These are phyloP conservation scores for Kodamaea neixiangensis DNA, from an alignment of 805 yeast species.

Conservation along the genomic window DNA sequence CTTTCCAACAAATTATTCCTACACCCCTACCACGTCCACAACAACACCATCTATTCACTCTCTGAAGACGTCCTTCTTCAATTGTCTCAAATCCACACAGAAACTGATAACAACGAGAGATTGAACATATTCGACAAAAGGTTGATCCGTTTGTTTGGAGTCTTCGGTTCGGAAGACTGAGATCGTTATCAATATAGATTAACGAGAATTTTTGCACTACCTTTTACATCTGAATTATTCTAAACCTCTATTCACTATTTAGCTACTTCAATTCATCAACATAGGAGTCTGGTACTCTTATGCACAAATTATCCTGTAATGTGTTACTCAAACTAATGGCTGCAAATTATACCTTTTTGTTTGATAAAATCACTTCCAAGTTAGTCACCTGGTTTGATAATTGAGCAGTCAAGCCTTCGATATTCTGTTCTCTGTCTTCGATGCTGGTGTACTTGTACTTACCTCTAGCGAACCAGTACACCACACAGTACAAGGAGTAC, in stretches of 20 bases:
- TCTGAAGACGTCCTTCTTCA: constrained; percentile 6
- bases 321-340: not conserved
- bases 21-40: constrained; percentile 9
- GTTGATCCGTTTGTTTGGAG: constrained; percentile 7
- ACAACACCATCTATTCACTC: constrained; percentile 8
- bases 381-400: constrained; percentile 26
- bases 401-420: constrained; percentile 22
- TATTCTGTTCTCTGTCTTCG: constrained; percentile 24
- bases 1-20: constrained; percentile 11
- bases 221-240: not conserved
- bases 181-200: not conserved
- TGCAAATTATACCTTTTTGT: constrained; percentile 4
- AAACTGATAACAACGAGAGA: not conserved
- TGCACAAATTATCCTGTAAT: too few species aligned
- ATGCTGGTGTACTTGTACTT: constrained; percentile 20
- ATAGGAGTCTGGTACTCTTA: constrained; percentile 1
- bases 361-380: constrained; percentile 23
- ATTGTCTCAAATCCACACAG: not conserved
- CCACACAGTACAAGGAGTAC: constrained; percentile 42
- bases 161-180: constrained; percentile 4
- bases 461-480: constrained; percentile 55
- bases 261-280: not conserved
- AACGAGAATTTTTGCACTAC: not conserved
- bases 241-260: not conserved
- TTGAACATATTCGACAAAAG: constrained; percentile 4